These are phyloP conservation scores for Floccularia luteovirens DNA, from an alignment of 768 basidiomycete species.

Conservation along the genomic window DNA sequence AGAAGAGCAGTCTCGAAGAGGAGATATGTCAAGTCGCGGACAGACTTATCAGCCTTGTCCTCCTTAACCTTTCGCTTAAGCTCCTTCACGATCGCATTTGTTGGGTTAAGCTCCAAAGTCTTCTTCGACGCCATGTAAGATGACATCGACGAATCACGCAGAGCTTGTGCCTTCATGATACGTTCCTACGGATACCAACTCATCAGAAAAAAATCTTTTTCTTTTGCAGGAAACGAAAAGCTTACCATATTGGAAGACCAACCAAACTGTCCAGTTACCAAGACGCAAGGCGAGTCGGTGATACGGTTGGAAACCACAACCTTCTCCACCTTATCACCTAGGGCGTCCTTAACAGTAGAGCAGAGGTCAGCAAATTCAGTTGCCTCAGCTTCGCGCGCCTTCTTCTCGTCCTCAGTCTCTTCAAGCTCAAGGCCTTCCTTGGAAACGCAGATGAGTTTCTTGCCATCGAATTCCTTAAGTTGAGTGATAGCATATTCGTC, in stretches of 20 bases:
- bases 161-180: conserved; percentile 99
- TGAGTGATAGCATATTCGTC: conserved; percentile 99
- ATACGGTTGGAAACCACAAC: conserved; percentile 98
- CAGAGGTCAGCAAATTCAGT: conserved; percentile 83
- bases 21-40: conserved; percentile 91
- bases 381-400: conserved; percentile 76
- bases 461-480: conserved; percentile 97
- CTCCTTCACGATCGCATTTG: conserved; percentile 92
- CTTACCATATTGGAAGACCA: conserved; percentile 98
- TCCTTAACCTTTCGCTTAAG: conserved; percentile 92
- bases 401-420: conserved; percentile 98
- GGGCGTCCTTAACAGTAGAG: conserved; percentile 94
- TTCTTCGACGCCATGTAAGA: conserved; percentile 99
- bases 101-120: conserved; percentile 93
- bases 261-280: conserved; percentile 98
- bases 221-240: conserved; percentile 3
- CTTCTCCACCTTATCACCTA: conserved; percentile 99
- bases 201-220: background rate
- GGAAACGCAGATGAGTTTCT: conserved; percentile 95
- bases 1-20: conserved; percentile 96
- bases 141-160: conserved; percentile 95
- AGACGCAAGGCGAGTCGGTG: conserved; percentile 91
- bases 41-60: conserved; percentile 98
- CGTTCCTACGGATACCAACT: conserved; percentile 49
- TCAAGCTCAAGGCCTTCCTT: conserved; percentile 99